Base-by-base conservation (phyloP, 208 protist genomes). In the Trypanosoma avium region DNA sequence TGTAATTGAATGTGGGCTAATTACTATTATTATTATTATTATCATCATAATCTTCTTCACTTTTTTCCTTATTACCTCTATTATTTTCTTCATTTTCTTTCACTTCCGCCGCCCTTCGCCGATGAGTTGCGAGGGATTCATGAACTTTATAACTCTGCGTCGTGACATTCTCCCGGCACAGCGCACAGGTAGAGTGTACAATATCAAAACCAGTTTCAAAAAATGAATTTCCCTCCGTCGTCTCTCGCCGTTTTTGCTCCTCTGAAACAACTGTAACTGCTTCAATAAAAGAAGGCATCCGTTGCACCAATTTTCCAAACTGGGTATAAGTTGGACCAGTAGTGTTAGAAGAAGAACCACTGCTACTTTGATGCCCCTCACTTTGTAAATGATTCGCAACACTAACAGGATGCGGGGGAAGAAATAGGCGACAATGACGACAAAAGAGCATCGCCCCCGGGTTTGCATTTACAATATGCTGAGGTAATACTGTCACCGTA, bases 201-300 rank as follows among this genome's bases (percentile, higher is more conserved):
- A 75, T 59, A 33, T 75, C 69, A 46, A 69, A 22, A 7, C 61
- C 69, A n/a, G n/a, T 61, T 4, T 75, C 60, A 33, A 61, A 75
- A 43, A 75, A 75, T 8, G 5, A 36, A 48, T 55, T 61, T 17
- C 59, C 50, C 21, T 26, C 40, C 2, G 55, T n/a, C 12, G 42
- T 49, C 21, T 58, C 55, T 9, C n/a, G n/a, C n/a, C 24, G 22
- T 10, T 19, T 29, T 36, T 56, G 47, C 15, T 68, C 38, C 12
- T 61, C 60, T 30, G 69, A 68, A 2, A 75, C 57, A 0, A 62
- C 42, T 10, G 61, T 75, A 4, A 26, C 33, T 3, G 69, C 53
- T 6, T 35, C 17, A 69, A 75, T 69, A 19, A 69, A 75, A 6
- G 53, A 26, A 4, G 69, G 61, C 38, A 75, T 57, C 0, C 27